These are phyloP conservation scores for Barbatosphaeria neglecta DNA, from an alignment of 495 filamentous ascomycete genomes.

Conservation along the genomic window DNA sequence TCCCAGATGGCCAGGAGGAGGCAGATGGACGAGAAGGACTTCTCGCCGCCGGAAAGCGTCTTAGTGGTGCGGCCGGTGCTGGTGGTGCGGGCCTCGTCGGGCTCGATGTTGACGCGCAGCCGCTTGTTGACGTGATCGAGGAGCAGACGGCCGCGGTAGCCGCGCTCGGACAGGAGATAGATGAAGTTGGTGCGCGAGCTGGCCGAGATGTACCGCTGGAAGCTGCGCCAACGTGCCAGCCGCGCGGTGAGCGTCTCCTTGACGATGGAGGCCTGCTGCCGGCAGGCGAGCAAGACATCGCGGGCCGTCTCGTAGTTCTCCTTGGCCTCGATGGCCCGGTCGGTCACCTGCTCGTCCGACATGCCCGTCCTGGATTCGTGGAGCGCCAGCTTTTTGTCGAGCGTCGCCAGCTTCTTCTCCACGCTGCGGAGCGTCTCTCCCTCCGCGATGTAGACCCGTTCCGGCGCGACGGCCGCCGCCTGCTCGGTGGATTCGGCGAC, in stretches of 20 bases:
- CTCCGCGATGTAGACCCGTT: slow-evolving; percentile 52
- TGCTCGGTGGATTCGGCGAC: slow-evolving; percentile 45
- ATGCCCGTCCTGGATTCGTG: slow-evolving; percentile 35
- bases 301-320: slow-evolving; percentile 25
- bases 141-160: slow-evolving; percentile 71
- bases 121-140: slow-evolving; percentile 62
- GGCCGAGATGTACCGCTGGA: slow-evolving; percentile 71
- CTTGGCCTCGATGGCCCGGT: slow-evolving; percentile 20
- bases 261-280: slow-evolving; percentile 43
- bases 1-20: slow-evolving; percentile 90
- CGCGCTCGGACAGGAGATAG: slow-evolving; percentile 76
- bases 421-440: slow-evolving; percentile 55
- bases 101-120: slow-evolving; percentile 71
- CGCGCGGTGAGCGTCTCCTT: slow-evolving; percentile 58
- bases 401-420: slow-evolving; percentile 48
- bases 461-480: slow-evolving; percentile 42
- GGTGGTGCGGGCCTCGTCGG: slow-evolving; percentile 59
- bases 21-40: slow-evolving; percentile 94
- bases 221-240: slow-evolving; percentile 63
- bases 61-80: slow-evolving; percentile 68
- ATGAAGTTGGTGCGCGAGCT: slow-evolving; percentile 77
- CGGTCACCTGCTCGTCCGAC: slow-evolving; percentile 51
- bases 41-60: slow-evolving; percentile 90
- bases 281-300: slow-evolving; percentile 28
- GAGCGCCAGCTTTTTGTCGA: slow-evolving; percentile 23